Conservation (phyloP, 495 filamentous ascomycete genomes). For the Tuber magnatum region DNA sequence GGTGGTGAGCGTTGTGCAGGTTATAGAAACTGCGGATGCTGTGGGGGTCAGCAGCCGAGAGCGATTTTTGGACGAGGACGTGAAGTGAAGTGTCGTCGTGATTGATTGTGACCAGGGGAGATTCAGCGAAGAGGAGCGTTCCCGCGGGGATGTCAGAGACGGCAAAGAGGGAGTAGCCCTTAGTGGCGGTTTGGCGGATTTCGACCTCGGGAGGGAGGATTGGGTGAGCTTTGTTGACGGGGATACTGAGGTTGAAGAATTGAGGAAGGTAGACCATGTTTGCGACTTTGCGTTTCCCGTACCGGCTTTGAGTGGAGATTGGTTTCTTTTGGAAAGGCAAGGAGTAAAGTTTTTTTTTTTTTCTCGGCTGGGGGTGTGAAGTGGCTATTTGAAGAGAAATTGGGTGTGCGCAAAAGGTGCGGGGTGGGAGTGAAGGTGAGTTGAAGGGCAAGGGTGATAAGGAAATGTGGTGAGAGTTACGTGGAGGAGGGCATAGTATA, state of each 20-base stretch:
- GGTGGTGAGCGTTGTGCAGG: slow-evolving; percentile 9
- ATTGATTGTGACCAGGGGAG: slow-evolving; percentile 7
- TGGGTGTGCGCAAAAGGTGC: not conserved
- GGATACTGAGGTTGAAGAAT: slow-evolving; percentile 4
- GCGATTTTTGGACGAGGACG: slow-evolving; percentile 3
- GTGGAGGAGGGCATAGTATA: not conserved
- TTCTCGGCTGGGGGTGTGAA: not conserved
- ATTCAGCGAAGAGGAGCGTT: slow-evolving; percentile 12
- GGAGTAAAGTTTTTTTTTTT: not conserved
- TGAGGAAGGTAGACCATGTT: slow-evolving; percentile 3
- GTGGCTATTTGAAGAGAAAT: not conserved
- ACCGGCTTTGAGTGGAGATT: not conserved
- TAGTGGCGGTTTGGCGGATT: slow-evolving; percentile 6
- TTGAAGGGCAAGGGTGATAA: not conserved
- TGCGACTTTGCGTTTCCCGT: not conserved
- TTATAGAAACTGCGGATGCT: slow-evolving; percentile 16
- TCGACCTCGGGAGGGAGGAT: slow-evolving; percentile 16
- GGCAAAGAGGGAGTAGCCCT: slow-evolving; percentile 10
- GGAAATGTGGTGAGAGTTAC: not conserved
- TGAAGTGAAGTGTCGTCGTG: slow-evolving; percentile 3
- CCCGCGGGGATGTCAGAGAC: slow-evolving; percentile 7
- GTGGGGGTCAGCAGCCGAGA: not conserved
- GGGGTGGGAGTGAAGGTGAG: not conserved
- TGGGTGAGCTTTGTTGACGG: slow-evolving; percentile 1
- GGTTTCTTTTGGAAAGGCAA: not conserved